Base-by-base conservation (phyloP, 1,284 basidiomycete species). In the Entoloma clypeatum region DNA sequence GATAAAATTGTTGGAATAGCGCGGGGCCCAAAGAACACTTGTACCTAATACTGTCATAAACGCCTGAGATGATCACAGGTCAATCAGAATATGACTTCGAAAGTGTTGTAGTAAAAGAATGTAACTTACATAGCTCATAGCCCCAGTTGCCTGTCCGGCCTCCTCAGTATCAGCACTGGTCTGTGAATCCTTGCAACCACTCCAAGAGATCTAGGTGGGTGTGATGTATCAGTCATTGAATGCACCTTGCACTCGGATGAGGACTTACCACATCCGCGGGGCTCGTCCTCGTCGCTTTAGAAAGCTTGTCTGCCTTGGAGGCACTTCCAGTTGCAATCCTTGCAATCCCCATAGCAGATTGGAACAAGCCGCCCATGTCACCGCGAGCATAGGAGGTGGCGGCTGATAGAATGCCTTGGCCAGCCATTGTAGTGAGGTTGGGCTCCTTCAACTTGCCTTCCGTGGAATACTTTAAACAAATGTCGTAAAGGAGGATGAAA, bases 371-470 rank as follows among this genome's bases (percentile, higher is more conserved):
- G 11, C 80, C 69, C 56, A 90, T 77, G 56, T 96, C 90, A 14
- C 85, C 85, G 5, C 73, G 74, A 13, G 85, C 75, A 54, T 88
- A 92, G 7, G 86, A 80, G 24, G 73, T 63, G 3, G 85, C 75
- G 4, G 86, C 83, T 32, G 71, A 75, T 16, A 91, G 60, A 2
- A 91, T 64, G 7, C 83, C 86, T 57, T 86, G 77, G 5, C 86
- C 89, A 5, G 87, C 86, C 58, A 85, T 87, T 3, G 79, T 74
- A 3, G 79, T 77, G 13, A 91, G 67, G 60, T 94, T 93, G 23
- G 92, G 89, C 58, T 94, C 92, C 63, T 96, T 96, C 61, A 96
- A 71, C 58, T 89, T 93, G 41, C 92, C 92, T 63, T 94, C 89
- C 4, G 91, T 94, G 21, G 89, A 86, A 67, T 95, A 96, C 81